phyloP scores from a whole-genome alignment of 2,329 filamentous ascomycete species.

The Epichloe sp. region DNA sequence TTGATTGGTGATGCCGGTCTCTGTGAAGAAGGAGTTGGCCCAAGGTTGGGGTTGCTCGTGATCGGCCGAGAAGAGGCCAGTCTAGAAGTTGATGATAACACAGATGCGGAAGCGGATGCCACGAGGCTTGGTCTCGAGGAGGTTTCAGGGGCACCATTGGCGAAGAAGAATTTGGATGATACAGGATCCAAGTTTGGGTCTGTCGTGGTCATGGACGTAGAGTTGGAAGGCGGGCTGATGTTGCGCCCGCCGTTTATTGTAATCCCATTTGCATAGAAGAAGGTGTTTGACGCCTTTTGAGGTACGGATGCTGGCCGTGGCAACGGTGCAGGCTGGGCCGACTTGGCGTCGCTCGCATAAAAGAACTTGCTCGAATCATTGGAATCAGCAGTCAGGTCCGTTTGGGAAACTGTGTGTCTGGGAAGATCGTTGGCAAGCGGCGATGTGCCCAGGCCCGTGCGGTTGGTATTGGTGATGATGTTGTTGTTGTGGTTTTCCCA shows the following conservation, averaged over 20 bases:
- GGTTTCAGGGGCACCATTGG: slow-evolving; percentile 48
- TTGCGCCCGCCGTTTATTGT: slow-evolving; percentile 25
- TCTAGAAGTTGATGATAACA: slow-evolving; percentile 32
- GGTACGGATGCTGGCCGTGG: slow-evolving; percentile 26
- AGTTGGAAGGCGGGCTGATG: slow-evolving; percentile 16
- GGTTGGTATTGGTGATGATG: slow-evolving; percentile 2
- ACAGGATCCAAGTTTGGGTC: slow-evolving; percentile 24
- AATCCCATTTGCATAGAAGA: slow-evolving; percentile 43
- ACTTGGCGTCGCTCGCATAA: slow-evolving; percentile 68
- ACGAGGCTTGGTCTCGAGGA: slow-evolving; percentile 21
- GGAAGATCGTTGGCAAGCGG: slow-evolving; percentile 18
- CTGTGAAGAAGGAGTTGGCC: slow-evolving; percentile 13
- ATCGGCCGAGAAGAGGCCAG: slow-evolving; percentile 26
- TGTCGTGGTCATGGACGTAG: slow-evolving; percentile 21
- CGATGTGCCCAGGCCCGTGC: slow-evolving; percentile 20
- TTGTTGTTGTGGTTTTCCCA: slow-evolving; percentile 23
- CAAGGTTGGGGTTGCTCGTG: slow-evolving; percentile 17
- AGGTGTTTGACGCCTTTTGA: slow-evolving; percentile 33
- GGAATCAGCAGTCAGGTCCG: slow-evolving; percentile 14
- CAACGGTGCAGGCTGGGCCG: slow-evolving; percentile 23
- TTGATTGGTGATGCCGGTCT: slow-evolving; percentile 42
- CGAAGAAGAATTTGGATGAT: slow-evolving; percentile 62
- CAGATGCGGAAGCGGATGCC: slow-evolving; percentile 30
- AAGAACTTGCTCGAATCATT: slow-evolving; percentile 58
- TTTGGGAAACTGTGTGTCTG: slow-evolving; percentile 13